Conservation (phyloP, 441 rosid species). For the Gossypium aridum region DNA sequence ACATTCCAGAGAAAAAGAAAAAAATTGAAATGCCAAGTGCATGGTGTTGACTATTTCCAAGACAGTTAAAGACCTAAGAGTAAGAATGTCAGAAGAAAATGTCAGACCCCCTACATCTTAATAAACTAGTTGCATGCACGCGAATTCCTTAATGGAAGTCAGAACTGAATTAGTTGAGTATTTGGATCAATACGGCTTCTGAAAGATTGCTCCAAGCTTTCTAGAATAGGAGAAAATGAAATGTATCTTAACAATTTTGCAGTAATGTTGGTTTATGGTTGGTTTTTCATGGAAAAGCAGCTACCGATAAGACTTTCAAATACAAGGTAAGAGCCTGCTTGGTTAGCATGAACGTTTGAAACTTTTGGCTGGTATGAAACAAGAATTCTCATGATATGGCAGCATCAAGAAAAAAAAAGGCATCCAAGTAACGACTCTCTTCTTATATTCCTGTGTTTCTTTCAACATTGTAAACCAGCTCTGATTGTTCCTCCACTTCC, state of each 20-base stretch:
- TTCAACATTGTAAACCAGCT: not conserved
- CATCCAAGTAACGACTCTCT: not conserved
- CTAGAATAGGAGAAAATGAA: not conserved
- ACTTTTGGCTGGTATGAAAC: not conserved
- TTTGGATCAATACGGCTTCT: slow-evolving; percentile 4
- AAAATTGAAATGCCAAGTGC: not conserved
- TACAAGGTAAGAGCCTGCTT: not conserved
- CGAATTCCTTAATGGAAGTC: not conserved
- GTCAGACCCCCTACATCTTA: not conserved
- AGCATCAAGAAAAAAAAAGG: not conserved
- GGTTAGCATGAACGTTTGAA: not conserved
- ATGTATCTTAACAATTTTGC: not conserved
- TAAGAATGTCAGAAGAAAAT: not conserved
- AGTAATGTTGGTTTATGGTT: not conserved
- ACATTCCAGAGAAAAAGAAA: not conserved
- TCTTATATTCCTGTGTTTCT: not conserved
- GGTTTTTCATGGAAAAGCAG: slow-evolving; percentile 1
- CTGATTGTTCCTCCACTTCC: not conserved
- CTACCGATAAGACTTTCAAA: not conserved
- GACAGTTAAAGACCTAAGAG: not conserved
- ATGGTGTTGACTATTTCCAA: not conserved
- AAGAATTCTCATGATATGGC: not conserved
- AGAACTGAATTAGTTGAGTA: not conserved
- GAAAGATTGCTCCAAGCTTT: not conserved
- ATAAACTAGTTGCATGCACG: not conserved